These are phyloP conservation scores for Trapa incisa DNA, from an alignment of 345 rosid genomes.

Conservation along the genomic window DNA sequence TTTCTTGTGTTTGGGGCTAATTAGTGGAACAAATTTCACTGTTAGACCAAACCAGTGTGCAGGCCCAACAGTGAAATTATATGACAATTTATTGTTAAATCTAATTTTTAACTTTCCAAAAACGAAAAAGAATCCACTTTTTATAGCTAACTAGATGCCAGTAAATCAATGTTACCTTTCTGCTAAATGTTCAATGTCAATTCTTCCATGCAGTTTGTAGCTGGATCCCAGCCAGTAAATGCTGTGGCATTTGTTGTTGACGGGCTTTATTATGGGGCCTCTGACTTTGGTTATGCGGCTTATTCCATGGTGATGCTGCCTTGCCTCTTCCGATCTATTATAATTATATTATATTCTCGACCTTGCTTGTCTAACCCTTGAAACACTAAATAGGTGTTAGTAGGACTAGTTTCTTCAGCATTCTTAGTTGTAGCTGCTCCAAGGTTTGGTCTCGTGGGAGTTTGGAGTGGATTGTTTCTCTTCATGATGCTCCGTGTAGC, in stretches of 20 bases:
- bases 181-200: background rate
- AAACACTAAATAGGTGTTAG: constrained; percentile 33
- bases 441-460: constrained; percentile 58
- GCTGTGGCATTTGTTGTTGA: constrained; percentile 84
- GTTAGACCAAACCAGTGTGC: background rate
- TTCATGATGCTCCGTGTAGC: constrained; percentile 79
- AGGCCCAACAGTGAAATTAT: background rate
- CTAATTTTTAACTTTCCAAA: background rate
- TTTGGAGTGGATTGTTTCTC: constrained; percentile 82
- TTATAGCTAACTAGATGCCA: background rate
- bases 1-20: background rate
- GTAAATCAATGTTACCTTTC: background rate
- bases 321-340: background rate
- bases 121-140: background rate
- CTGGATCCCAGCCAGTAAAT: constrained; percentile 87
- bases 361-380: background rate
- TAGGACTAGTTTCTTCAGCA: constrained; percentile 45
- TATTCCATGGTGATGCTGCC: constrained; percentile 59
- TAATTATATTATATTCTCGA: constrained; percentile 3
- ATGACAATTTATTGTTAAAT: background rate
- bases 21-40: background rate
- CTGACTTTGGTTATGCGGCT: constrained; percentile 85
- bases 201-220: constrained; percentile 51
- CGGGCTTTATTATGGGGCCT: constrained; percentile 89
- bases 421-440: constrained; percentile 64